Evolutionary conservation across 352 stramenopile species (phyloP).

Genomic region (Aphanomyces invadans): DNA sequence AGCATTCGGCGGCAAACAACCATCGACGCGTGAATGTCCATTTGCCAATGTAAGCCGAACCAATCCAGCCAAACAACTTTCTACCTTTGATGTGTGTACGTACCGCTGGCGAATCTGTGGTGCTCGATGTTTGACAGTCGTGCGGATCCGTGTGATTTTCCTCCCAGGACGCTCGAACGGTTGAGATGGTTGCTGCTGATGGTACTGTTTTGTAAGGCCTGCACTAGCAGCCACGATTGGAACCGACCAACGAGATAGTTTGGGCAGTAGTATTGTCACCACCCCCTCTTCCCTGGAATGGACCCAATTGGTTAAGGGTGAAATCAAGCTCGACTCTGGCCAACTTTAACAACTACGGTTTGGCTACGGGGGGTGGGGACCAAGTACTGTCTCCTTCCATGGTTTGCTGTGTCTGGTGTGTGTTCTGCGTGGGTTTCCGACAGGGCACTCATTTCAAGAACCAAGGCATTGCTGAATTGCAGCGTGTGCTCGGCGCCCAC

Average conservation of each 20-base stretch:
- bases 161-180: no score
- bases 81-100: no score
- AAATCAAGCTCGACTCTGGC: background rate
- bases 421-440: background rate
- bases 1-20: no score
- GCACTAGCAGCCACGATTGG: background rate
- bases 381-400: background rate
- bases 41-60: no score
- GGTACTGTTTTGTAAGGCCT: background rate
- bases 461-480: background rate
- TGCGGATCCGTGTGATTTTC: no score
- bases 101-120: no score
- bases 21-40: no score
- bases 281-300: background rate
- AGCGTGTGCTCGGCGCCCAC: background rate
- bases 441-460: background rate
- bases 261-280: background rate
- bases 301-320: background rate
- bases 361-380: no score
- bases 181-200: no score
- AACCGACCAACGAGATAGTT: background rate
- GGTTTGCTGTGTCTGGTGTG: background rate
- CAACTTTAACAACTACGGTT: background rate
- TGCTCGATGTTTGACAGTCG: no score
- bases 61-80: no score